Evolutionary conservation across 306 rosid species (phyloP), one percentile per base, ranked within the genome.

Genomic region (Alnus glutinosa): DNA sequence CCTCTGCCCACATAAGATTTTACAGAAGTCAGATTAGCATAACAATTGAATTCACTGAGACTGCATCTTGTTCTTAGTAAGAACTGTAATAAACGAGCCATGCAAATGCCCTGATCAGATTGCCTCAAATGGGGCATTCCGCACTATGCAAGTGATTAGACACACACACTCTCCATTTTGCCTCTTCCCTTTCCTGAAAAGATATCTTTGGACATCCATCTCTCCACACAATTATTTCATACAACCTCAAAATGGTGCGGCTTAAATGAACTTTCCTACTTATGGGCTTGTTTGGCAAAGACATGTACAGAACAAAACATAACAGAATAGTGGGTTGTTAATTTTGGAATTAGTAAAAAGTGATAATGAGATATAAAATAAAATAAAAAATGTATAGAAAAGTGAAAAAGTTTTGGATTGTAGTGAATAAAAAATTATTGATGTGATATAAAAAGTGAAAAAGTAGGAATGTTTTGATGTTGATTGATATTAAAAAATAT

Each of bases 1-100:
- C 98, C 98, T 86, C 98, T 94, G 88, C 58, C 49, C 78, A 82
- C 59, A 74, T 64, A 82, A 76, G 37, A 81, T 80, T 80, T 73
- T 51, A 73, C 76, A 85, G 46, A 39, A 71, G 52, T 57, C 67
- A 73, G 15, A 82, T 91, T 74, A 86, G 82, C 80, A 83, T 42
- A 59, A 61, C 36, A 18, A 66, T 75, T 75, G 78, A 71, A 80
- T 67, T 54, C 50, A 70, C 77, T 36, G 55, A 78, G 74, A 55
- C 18, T 76, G 62, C 48, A 47, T 23, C 67, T 73, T 63, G 23
- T 2, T 66, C 71, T 37, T 7, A 15, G 71, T 16, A 37, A 37
- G 18, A 1, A 66, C 9, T 66, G 39, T 57, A 23, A 9, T 57
- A 57, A 28, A 19, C 11, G 19, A 23, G 63, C 19, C 28, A 57